These are phyloP conservation scores for Decorospora gaudefroyi DNA, from an alignment of 2,329 filamentous ascomycete genomes.

Conservation along the genomic window DNA sequence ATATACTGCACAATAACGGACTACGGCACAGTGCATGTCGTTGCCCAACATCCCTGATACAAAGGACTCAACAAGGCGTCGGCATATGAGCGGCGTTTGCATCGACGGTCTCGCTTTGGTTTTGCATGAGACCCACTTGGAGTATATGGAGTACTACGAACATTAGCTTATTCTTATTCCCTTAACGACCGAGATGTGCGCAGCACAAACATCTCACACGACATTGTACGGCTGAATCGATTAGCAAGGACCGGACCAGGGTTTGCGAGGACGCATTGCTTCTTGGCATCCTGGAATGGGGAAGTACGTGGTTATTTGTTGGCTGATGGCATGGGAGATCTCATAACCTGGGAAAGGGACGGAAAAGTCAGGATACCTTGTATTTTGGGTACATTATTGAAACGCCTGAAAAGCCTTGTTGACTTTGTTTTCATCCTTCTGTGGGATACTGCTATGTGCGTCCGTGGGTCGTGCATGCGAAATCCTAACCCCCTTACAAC, in stretches of 20 bases:
- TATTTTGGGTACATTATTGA: conserved; percentile 21
- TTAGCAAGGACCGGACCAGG: conserved; percentile 10
- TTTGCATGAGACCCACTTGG: conserved; percentile 40
- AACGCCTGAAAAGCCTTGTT: conserved; percentile 24
- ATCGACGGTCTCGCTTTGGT: conserved; percentile 36
- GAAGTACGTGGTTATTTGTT: conserved; percentile 16
- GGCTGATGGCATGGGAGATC: conserved; percentile 11
- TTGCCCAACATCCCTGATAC: conserved; percentile 36
- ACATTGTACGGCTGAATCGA: conserved; percentile 29
- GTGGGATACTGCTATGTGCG: not conserved
- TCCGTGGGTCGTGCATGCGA: too few species aligned
- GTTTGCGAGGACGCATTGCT: conserved; percentile 6
- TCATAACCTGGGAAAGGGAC: conserved; percentile 17
- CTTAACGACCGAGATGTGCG: conserved; percentile 20
- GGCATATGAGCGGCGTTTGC: conserved; percentile 48
- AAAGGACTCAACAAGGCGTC: conserved; percentile 38
- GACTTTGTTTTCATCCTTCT: conserved; percentile 13
- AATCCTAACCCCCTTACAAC: too few species aligned
- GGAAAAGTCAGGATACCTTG: conserved; percentile 25
- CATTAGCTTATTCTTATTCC: conserved; percentile 23
- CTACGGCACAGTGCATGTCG: conserved; percentile 32
- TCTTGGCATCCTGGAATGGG: conserved; percentile 7
- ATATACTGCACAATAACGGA: conserved; percentile 34
- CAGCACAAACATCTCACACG: conserved; percentile 26
- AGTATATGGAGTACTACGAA: conserved; percentile 37